Base-by-base conservation (phyloP, 1,139 yeast genomes). In the Blastobotrys apis region DNA sequence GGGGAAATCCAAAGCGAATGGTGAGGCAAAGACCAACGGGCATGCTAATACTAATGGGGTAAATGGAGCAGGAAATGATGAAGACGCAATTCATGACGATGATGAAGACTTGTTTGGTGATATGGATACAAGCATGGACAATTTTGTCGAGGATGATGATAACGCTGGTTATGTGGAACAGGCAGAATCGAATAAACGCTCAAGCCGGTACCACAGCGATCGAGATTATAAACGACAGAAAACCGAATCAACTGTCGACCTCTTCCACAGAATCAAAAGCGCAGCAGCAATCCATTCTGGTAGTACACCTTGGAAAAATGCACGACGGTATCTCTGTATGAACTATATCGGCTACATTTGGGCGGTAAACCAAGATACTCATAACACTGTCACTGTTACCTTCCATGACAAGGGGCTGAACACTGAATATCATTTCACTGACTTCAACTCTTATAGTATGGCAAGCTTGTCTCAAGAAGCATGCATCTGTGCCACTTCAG, bases 351-450 rank as follows among this genome's bases (percentile, higher is more conserved):
- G 97, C 0, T 85, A 85, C 59, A 82, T 81, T 0, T 85, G 95
- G 81, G 72, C 85, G 0, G 94, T 86, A 16, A 74, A 75, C 50
- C 85, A 77, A 51, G 77, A 68, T 29, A 68, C 62, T 12, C 75
- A 82, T 53, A 78, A 81, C 53, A 80, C 90, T 39, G 72, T 90
- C 15, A 87, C 96, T 0, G 88, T 90, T 1, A 78, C 90, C 12
- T 92, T 92, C 58, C 88, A 87, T 58, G 97, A 92, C 60, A 71
- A 84, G 41, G 79, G 88, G 0, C 62, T 75, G n/a, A 84, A 81
- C 60, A 78, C 81, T 46, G 96, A 87, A 55, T 87, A 86, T 56
- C 94, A 87, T 64, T 90, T 92, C 65, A 82, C 81, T 39, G 98
- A 92, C 62, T 64, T 77, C 39, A 71, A 73, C 45, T 73, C 77